phyloP scores from a whole-genome alignment of 768 basidiomycete species.

The Tylopilus balloui region DNA sequence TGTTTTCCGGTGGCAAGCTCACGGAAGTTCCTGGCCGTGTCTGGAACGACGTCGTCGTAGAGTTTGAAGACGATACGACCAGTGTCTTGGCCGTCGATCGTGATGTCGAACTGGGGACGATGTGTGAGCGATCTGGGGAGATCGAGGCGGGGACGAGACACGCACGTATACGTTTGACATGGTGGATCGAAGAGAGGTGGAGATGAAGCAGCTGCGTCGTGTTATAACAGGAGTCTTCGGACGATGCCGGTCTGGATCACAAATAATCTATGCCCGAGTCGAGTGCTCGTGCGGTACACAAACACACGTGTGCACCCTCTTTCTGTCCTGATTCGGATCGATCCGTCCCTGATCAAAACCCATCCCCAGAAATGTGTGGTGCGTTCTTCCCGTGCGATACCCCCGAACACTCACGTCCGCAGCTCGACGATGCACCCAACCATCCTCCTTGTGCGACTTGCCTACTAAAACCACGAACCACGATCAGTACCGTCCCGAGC shows the following conservation, averaged over 20 bases:
- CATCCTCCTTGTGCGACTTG: slow-evolving; percentile 6
- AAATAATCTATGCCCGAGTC: too few relatives aligned
- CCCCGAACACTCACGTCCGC: slow-evolving; percentile 2
- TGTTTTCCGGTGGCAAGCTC: slow-evolving; percentile 75
- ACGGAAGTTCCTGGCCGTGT: slow-evolving; percentile 80
- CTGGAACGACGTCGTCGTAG: slow-evolving; percentile 73
- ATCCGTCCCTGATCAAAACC: too few relatives aligned
- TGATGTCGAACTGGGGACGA: slow-evolving; percentile 58
- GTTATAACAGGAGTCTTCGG: slow-evolving; percentile 1
- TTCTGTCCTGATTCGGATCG: too few relatives aligned
- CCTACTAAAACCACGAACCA: slow-evolving; percentile 9
- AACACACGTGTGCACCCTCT: too few relatives aligned
- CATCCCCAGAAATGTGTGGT: too few relatives aligned
- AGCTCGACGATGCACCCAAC: slow-evolving; percentile 16
- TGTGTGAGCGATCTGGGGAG: slow-evolving; percentile 2
- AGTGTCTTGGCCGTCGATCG: slow-evolving; percentile 35
- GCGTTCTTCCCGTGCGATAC: neutral
- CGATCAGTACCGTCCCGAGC: neutral
- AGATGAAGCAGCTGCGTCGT: neutral
- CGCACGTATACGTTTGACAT: slow-evolving; percentile 24
- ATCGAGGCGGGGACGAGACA: neutral
- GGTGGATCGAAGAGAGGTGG: slow-evolving; percentile 8
- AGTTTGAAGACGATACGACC: slow-evolving; percentile 82
- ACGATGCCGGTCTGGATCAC: slow-evolving; percentile 3
- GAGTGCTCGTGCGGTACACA: too few relatives aligned